Base-by-base conservation (phyloP, 179 eudicot species). In the Spinacia oleracea region DNA sequence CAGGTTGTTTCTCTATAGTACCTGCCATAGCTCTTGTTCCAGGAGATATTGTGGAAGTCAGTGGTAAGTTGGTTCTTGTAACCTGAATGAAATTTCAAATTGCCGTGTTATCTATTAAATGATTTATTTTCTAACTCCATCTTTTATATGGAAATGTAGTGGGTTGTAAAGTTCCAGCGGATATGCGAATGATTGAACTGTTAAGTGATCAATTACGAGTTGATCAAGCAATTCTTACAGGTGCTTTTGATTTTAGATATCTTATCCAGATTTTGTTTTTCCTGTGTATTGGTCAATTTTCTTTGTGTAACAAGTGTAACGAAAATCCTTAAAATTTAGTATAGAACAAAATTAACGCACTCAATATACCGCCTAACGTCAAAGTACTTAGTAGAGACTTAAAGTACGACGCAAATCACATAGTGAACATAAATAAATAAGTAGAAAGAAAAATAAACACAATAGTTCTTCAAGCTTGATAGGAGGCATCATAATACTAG, bases 201-300 rank as follows among this genome's bases (percentile, higher is more conserved):
- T 81, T 91, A 78, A 94, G 88, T 81, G 93, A 96, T 85, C 98
- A 92, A 7, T 83, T 96, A 77, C 98, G 98, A 78, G 97, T 94
- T 78, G 99, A 96, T 87, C 99, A 96, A 89, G 99, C 99, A 64
- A 96, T 96, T 82, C 97, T 96, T 76, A 96, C 99, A 70, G 99
- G 99, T 94, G 82, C 59, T n/a, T 62, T n/a, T 60, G 12, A 53
- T 58, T 46, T 78, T 35, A 34, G 45, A 25, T 50, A 18, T 55
- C 48, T 46, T 21, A 18, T 66, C 32, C 1, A 14, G 10, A 27
- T 23, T 38, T 7, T 65, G 42, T 11, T n/a, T 3, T 23, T 51
- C 38, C 29, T 78, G 25, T 58, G 51, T 78, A 14, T 45, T n/a
- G 18, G 67, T 77, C 48, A 31, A 50, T 18, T 18, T 42, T 56